A percentile compares a stretch with the other conserved stretches of the same genome.
Conservation (phyloP, 2,329 filamentous ascomycete species). For the Pseudogymnoascus sp. region DNA sequence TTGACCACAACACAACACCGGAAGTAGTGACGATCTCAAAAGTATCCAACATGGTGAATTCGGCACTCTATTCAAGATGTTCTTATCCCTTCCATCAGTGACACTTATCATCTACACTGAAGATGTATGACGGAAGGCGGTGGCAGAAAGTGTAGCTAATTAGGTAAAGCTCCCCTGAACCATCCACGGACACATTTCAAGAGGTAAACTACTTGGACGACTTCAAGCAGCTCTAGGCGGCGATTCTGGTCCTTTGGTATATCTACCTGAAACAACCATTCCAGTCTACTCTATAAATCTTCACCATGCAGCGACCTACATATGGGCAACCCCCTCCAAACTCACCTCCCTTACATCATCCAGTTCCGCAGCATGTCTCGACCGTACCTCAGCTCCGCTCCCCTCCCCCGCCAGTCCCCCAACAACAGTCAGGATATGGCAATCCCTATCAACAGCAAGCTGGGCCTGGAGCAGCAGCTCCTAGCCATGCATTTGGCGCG, state of each 20-base stretch:
- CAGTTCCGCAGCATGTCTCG: constrained; percentile 95
- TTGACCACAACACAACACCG: constrained; percentile 94
- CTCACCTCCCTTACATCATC: constrained; percentile 91
- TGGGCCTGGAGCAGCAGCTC: constrained; percentile 28
- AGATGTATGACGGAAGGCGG: constrained; percentile 6
- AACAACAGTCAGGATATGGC: constrained; percentile 56
- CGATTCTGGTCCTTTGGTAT: neutral
- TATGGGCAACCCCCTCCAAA: constrained; percentile 64
- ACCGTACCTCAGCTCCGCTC: constrained; percentile 95
- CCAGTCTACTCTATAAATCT: neutral
- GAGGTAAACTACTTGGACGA: neutral
- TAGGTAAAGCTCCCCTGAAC: constrained; percentile 7
- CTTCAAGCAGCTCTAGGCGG: neutral
- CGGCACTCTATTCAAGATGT: constrained; percentile 1
- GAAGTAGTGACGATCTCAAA: constrained; percentile 96
- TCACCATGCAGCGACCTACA: constrained; percentile 70
- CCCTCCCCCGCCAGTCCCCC: constrained; percentile 70
- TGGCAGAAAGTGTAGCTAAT: neutral
- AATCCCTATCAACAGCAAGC: constrained; percentile 64
- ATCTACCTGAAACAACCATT: constrained; percentile 4
- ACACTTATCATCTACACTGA: constrained; percentile 3
- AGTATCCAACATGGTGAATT: constrained; percentile 69
- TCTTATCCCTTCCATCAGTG: constrained; percentile 10
- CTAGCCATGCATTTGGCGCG: constrained; percentile 50
- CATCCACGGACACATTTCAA: constrained; percentile 11